Evolutionary conservation across 345 rosid species (phyloP), one percentile per base, ranked within the genome.

Genomic region (Theobroma cacao): DNA sequence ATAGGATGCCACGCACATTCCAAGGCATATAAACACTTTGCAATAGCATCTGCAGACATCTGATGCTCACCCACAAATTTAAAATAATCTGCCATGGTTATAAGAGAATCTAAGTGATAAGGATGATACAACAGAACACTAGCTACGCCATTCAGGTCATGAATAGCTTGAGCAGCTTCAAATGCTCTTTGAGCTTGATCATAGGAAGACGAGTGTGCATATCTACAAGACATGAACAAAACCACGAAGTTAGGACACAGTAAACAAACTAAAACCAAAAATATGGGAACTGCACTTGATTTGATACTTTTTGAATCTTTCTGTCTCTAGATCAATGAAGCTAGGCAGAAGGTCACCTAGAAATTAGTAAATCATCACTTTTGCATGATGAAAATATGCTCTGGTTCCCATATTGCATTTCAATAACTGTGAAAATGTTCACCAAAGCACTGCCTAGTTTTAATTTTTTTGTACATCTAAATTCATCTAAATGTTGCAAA

Each of bases 1-100:
- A 84, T 86, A 18, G 97, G 92, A 83, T 88, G 93, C 97, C 98
- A 94, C 0, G 95, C 97, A 66, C 98, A 94, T 86, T 94, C 95
- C 84, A 90, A 72, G 50, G 90, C 98, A 78, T 91, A 93, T 79
- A 94, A 83, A 83, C 97, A 86, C 87, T 91, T 94, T 1, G 89
- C 92, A 70, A 89, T 80, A 55, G 97, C 88, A 87, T 94, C 97
- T 26, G 97, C 95, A 50, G 98, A 83, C 92, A 89, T 88, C 80
- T 93, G 94, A 80, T 91, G 94, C 75, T 94, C 98, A 31, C 95
- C 97, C 58, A 70, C 87, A 77, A 94, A 90, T 84, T 86, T 93
- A 68, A 93, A 93, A 84, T 93, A 94, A 66, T 94, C 98, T 1
- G 98, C 96, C 88, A 94, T 93, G 36, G 97, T 92, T 76, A 94